A percentile compares a stretch with the other conserved stretches of the same genome.
Conservation (phyloP, 129 eudicot genomes). For the Lactuca sativa region DNA sequence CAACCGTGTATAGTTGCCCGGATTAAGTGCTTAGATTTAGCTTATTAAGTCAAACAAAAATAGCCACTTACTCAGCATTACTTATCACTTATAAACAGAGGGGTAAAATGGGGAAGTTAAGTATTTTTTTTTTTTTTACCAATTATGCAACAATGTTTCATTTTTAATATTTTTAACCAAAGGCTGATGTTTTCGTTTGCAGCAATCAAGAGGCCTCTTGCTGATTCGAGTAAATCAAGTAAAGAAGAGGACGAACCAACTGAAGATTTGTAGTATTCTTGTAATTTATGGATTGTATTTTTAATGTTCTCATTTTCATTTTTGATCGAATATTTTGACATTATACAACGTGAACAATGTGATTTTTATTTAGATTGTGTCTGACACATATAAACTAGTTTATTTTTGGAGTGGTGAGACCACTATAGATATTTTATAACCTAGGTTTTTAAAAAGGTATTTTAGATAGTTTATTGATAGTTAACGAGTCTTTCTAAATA, state of each 20-base stretch:
- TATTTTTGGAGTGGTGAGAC: too few species aligned
- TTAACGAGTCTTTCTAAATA: too few species aligned
- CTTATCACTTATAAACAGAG: not conserved
- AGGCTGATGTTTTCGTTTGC: not conserved
- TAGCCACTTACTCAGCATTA: too few species aligned
- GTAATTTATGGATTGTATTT: conserved; percentile 2
- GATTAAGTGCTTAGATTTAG: not conserved
- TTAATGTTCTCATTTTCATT: not conserved
- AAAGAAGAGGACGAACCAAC: conserved; percentile 18
- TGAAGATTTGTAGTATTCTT: conserved; percentile 19
- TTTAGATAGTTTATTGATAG: too few species aligned
- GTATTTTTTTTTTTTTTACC: too few species aligned
- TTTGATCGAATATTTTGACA: conserved; percentile 19
- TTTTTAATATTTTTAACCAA: too few species aligned
- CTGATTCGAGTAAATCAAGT: conserved; percentile 1
- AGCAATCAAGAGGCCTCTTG: conserved; percentile 32
- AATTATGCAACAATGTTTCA: too few species aligned
- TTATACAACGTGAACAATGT: conserved; percentile 14
- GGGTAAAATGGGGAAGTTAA: not conserved
- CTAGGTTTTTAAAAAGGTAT: too few species aligned
- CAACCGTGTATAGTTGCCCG: too few species aligned
- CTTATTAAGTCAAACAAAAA: too few species aligned
- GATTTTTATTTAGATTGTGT: conserved; percentile 15
- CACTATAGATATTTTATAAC: too few species aligned
- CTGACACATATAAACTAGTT: too few species aligned